These are phyloP conservation scores for Coemansia sp. DNA, from an alignment of 192 early-diverging fungal genomes.

Conservation along the genomic window DNA sequence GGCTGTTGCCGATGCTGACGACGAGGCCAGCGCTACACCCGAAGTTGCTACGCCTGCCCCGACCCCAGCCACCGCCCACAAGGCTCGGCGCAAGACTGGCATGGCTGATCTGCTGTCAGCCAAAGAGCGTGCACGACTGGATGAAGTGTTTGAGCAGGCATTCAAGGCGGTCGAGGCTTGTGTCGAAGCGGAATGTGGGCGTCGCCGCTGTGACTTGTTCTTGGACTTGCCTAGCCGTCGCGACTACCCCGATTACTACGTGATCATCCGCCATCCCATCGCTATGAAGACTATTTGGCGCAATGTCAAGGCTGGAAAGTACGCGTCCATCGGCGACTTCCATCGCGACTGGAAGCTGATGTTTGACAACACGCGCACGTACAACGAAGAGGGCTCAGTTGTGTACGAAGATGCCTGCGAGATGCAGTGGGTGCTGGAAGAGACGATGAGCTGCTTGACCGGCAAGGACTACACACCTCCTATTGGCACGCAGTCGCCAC, in stretches of 20 bases:
- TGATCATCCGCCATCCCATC: slow-evolving; percentile 82
- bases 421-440: slow-evolving; percentile 52
- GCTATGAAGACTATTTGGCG: slow-evolving; percentile 84
- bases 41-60: slow-evolving; percentile 14
- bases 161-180: slow-evolving; percentile 38
- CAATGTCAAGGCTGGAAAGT: slow-evolving; percentile 68
- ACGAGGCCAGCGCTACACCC: slow-evolving; percentile 2
- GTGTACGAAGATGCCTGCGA: slow-evolving; percentile 86
- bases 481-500: slow-evolving; percentile 20
- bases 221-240: slow-evolving; percentile 66
- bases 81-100: slow-evolving; percentile 38
- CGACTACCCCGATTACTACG: slow-evolving; percentile 88
- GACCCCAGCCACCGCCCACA: slow-evolving; percentile 13
- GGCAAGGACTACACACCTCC: slow-evolving; percentile 26
- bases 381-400: slow-evolving; percentile 87
- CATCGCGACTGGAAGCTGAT: slow-evolving; percentile 80
- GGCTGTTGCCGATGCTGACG: slow-evolving; percentile 17
- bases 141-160: slow-evolving; percentile 28
- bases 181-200: slow-evolving; percentile 27
- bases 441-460: slow-evolving; percentile 20
- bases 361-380: slow-evolving; percentile 89
- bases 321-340: slow-evolving; percentile 66
- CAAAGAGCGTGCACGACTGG: slow-evolving; percentile 33
- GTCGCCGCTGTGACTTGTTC: slow-evolving; percentile 75
- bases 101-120: slow-evolving; percentile 34